These are phyloP conservation scores for Talaromyces amestolkiae DNA, from an alignment of 2,329 filamentous ascomycete species.

Conservation along the genomic window DNA sequence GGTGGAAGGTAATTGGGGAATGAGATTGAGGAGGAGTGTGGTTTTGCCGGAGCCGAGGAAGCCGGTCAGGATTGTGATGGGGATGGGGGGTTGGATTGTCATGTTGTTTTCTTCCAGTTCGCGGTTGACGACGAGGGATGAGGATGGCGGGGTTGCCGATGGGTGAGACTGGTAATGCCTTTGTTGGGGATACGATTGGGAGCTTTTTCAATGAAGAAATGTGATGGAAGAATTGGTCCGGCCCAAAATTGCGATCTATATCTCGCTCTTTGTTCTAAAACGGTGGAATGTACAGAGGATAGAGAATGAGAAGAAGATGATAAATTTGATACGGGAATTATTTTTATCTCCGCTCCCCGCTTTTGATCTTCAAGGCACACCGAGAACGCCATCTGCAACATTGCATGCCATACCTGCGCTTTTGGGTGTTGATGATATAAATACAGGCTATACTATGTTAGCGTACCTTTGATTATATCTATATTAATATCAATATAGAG, in stretches of 20 bases:
- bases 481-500: background rate
- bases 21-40: constrained; percentile 87
- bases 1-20: constrained; percentile 80
- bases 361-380: background rate
- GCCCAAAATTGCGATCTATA: background rate
- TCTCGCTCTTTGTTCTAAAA: background rate
- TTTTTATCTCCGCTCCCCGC: constrained; percentile 7
- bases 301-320: background rate
- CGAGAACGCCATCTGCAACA: background rate
- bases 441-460: background rate
- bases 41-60: constrained; percentile 97
- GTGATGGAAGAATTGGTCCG: background rate
- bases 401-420: background rate
- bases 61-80: constrained; percentile 92
- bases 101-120: background rate
- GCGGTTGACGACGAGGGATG: background rate
- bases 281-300: background rate
- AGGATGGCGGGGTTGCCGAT: background rate
- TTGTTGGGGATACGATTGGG: too few relatives aligned
- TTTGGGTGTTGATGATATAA: background rate
- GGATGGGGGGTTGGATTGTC: constrained; percentile 55
- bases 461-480: background rate
- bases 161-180: too few relatives aligned
- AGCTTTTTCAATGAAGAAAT: background rate
- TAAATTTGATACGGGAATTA: background rate